These are phyloP conservation scores for Trichoderma sp. DNA, from an alignment of 2,329 filamentous ascomycete genomes.

Conservation along the genomic window DNA sequence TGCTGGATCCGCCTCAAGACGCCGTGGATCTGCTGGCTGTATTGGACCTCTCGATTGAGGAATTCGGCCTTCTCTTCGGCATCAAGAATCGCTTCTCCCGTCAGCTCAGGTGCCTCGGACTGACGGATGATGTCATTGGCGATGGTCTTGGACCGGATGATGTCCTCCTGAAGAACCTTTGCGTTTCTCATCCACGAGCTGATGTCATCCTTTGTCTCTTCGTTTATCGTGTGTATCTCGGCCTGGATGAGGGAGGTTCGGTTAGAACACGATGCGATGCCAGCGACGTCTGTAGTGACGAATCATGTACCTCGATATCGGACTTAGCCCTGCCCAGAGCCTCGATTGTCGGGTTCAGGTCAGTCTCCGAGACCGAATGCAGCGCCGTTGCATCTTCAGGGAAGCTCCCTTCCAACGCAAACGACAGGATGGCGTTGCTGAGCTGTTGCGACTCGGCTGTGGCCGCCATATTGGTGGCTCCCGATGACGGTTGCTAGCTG, in stretches of 20 bases:
- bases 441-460: slow-evolving; percentile 39
- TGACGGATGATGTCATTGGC: slow-evolving; percentile 80
- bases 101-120: slow-evolving; percentile 64
- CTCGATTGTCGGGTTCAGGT: slow-evolving; percentile 46
- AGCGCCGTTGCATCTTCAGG: slow-evolving; percentile 46
- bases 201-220: slow-evolving; percentile 75
- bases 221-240: slow-evolving; percentile 75
- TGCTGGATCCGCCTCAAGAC: slow-evolving; percentile 55
- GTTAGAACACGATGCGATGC: background rate
- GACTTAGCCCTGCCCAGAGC: slow-evolving; percentile 43
- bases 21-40: slow-evolving; percentile 58
- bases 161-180: slow-evolving; percentile 81
- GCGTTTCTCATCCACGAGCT: slow-evolving; percentile 85
- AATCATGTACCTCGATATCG: slow-evolving; percentile 45
- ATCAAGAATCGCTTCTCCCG: slow-evolving; percentile 55
- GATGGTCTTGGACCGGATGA: slow-evolving; percentile 75
- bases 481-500: background rate
- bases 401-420: slow-evolving; percentile 46
- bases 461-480: slow-evolving; percentile 38
- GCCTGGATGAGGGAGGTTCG: slow-evolving; percentile 36
- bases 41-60: slow-evolving; percentile 59
- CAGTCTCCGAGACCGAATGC: slow-evolving; percentile 43
- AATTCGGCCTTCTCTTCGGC: slow-evolving; percentile 60
- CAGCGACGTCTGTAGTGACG: background rate
- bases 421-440: slow-evolving; percentile 46